Base-by-base conservation (phyloP, 768 basidiomycete genomes). In the Phanerochaete sordida region DNA sequence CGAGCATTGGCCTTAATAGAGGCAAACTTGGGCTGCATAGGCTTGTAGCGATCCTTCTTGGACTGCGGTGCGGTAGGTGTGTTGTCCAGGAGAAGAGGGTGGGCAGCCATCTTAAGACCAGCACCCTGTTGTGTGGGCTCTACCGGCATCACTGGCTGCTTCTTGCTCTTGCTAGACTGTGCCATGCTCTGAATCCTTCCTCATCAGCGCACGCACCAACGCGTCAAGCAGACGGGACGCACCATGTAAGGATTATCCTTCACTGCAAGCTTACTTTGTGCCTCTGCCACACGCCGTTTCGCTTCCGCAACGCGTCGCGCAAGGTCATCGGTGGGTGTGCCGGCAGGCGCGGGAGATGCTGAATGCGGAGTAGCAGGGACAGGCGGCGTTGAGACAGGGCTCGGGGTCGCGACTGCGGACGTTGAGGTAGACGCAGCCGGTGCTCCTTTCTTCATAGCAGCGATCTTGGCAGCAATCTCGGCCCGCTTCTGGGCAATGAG, bases 11-110 rank as follows among this genome's bases (percentile, higher is more conserved):
- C 91, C 78, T 90, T 94, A 73, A 96, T 95, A 2, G 93, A 93
- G 0, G 95, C 92, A 72, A 98, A 99, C 74, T 99, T 99, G 52
- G 97, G 97, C 64, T 95, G 95, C 95, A 99, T 98, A 19, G 96
- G 94, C 71, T 95, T 96, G 75, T 97, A 97, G 62, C 90, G 77
- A 72, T 97, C 93, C 73, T 95, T 93, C 75, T 91, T 91, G 27
- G 87, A 87, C 73, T 87, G 87, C 2, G 81, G 82, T 3, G 80
- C 75, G 2, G 75, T 68, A 7, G 83, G 77, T 0, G 87, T 82
- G 3, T 77, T 81, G 47, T 94, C 92, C 37, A 95, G 79, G 26
- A 96, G 73, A 24, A 95, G 77, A 2, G 93, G 93, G 71, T 95
- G 93, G 0, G 93, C 93, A 1, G 91, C 86, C 90, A 95, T 94